Evolutionary conservation across 2,329 filamentous ascomycete genomes (phyloP).

Genomic region (Camillea tinctor): DNA sequence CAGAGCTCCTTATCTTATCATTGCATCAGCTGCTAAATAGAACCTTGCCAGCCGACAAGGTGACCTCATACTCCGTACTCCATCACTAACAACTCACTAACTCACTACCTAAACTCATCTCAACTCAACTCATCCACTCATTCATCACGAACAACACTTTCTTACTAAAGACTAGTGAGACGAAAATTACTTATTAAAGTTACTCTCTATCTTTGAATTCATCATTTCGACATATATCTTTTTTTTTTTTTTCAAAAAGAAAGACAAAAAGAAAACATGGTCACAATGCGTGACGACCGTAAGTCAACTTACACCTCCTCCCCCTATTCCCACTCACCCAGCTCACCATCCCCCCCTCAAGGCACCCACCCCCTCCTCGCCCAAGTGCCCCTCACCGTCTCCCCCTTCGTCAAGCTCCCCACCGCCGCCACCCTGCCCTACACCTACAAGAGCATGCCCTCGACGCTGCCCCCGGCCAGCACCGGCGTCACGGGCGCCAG

Average conservation of each 20-base stretch:
- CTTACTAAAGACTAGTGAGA: no score
- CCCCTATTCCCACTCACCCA: no score
- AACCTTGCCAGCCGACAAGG: no score
- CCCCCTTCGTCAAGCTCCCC: slow-evolving; percentile 88
- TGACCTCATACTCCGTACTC: no score
- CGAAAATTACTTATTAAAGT: no score
- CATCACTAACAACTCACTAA: no score
- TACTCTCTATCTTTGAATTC: no score
- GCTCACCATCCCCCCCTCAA: slow-evolving; percentile 32
- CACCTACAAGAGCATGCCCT: slow-evolving; percentile 88
- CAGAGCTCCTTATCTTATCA: not conserved
- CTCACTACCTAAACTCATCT: no score
- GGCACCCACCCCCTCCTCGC: slow-evolving; percentile 83
- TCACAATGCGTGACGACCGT: slow-evolving; percentile 41
- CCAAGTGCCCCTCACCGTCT: slow-evolving; percentile 90
- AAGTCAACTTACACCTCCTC: slow-evolving; percentile 11
- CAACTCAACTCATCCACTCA: no score
- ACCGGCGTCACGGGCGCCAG: slow-evolving; percentile 47
- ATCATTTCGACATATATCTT: not conserved
- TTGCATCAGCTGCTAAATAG: not conserved
- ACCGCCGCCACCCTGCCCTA: slow-evolving; percentile 90
- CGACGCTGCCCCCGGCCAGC: slow-evolving; percentile 74
- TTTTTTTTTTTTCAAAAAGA: no score
- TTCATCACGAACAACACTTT: no score
- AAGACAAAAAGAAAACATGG: slow-evolving; percentile 15